Evolutionary conservation across 129 eudicot species (phyloP), one percentile per base, ranked within the genome.

Genomic region (Helianthus tuberosus): DNA sequence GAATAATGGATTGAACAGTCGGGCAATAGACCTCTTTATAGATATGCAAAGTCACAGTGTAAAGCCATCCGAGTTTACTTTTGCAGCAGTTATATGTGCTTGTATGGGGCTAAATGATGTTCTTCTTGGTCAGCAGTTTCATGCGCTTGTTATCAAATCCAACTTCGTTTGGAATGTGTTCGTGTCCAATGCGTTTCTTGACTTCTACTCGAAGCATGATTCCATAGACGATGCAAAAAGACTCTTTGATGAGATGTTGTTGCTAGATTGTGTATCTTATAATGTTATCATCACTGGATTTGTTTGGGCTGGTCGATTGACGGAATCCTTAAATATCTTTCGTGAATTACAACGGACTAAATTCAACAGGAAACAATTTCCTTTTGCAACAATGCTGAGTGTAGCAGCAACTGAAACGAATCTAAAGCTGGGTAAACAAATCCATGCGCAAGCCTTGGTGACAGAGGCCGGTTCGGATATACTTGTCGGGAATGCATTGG

Each of bases 301-400:
- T 50, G 90, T 80, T 11, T 77, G 92, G 89, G 84, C 83, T 50
- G 95, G 89, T 23, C 60, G 61, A 13, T 48, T 83, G 12, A 80
- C 80, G 72, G 88, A 89, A 81, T 80, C 92, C 0, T 39, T 89
- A 36, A 52, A 68, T 61, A 86, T 89, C 55, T 92, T 89, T 46
- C 86, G 55, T 41, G 77, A 82, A 68, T 71, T 92, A 65, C 95
- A 78, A 44, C 51, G 39, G 54, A 84, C 88, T 23, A 82, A 66
- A 44, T 89, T 89, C 16, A 66, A 81, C 47, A 75, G 92, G 64
- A 84, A 75, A 61, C 77, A 84, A 17, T 92, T 79, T 60, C 98
- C 96, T 60, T 92, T 83, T 64, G 76, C 96, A 25, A 92, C 96
- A 35, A 75, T 92, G 89, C 73, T 92, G 84, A 92, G 98, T 69